Evolutionary conservation across 2,329 filamentous ascomycete species (phyloP).

Genomic region (Tolypocladium nubicola): DNA sequence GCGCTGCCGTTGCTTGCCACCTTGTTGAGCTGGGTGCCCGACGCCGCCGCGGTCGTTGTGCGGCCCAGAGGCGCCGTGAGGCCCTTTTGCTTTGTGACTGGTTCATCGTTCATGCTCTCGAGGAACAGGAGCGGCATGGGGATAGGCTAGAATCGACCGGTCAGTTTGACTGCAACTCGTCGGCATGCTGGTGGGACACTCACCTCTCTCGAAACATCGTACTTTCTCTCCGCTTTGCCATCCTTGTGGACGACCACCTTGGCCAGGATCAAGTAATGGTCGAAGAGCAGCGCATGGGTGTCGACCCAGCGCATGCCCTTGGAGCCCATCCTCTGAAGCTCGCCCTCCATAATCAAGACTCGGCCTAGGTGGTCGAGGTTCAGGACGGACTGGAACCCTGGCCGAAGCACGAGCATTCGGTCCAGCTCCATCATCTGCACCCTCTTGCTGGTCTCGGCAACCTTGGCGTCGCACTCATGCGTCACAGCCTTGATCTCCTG

Average conservation of each 20-base stretch:
- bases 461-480: slow-evolving; percentile 80
- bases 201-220: slow-evolving; percentile 86
- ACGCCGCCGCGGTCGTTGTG: slow-evolving; percentile 50
- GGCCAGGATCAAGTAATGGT: slow-evolving; percentile 89
- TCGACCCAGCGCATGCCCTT: slow-evolving; percentile 91
- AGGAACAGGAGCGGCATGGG: slow-evolving; percentile 93
- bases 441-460: slow-evolving; percentile 86
- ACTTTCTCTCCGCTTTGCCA: slow-evolving; percentile 65
- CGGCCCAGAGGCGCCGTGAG: slow-evolving; percentile 52
- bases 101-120: slow-evolving; percentile 85
- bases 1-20: slow-evolving; percentile 38
- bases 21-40: slow-evolving; percentile 48
- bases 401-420: slow-evolving; percentile 72
- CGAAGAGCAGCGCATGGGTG: slow-evolving; percentile 86
- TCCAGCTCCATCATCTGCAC: slow-evolving; percentile 79
- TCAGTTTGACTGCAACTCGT: not conserved
- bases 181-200: slow-evolving; percentile 12
- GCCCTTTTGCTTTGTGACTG: slow-evolving; percentile 74
- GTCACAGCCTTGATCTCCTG: slow-evolving; percentile 87
- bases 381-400: slow-evolving; percentile 79
- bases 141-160: slow-evolving; percentile 51
- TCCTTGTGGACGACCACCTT: slow-evolving; percentile 66
- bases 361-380: slow-evolving; percentile 92
- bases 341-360: slow-evolving; percentile 79
- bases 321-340: slow-evolving; percentile 78